A percentile compares a stretch with the other conserved stretches of the same genome.
Conservation (phyloP, 345 rosid genomes). For the Pugionium cornutum region DNA sequence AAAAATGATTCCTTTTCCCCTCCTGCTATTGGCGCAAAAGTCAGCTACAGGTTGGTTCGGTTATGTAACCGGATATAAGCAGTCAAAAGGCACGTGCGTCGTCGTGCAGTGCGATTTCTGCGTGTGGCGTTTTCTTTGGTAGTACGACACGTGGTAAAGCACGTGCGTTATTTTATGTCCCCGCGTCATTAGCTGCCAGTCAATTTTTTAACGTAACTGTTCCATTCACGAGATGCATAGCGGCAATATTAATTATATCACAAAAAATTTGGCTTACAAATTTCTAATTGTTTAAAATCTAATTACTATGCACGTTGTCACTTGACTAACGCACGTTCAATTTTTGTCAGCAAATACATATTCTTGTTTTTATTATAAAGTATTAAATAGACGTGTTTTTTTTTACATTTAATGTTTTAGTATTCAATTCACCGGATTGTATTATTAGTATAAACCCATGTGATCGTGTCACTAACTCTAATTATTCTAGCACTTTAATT, state of each 20-base stretch:
- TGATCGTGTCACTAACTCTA: slow-evolving; percentile 24
- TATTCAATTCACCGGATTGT: too few species aligned
- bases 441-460: slow-evolving; percentile 17
- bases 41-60: slow-evolving; percentile 27
- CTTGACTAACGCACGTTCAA: too few species aligned
- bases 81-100: slow-evolving; percentile 47
- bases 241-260: slow-evolving; percentile 13
- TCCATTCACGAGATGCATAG: slow-evolving; percentile 32
- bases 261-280: too few species aligned
- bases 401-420: too few species aligned
- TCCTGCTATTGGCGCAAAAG: slow-evolving; percentile 27
- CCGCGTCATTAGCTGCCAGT: slow-evolving; percentile 20
- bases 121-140: slow-evolving; percentile 20
- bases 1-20: slow-evolving; percentile 29
- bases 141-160: slow-evolving; percentile 5
- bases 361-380: too few species aligned
- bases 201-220: slow-evolving; percentile 20
- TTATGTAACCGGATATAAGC: slow-evolving; percentile 32
- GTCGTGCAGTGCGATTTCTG: slow-evolving; percentile 17
- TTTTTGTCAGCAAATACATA: too few species aligned
- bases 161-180: slow-evolving; percentile 26
- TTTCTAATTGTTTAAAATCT: too few species aligned
- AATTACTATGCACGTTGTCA: too few species aligned
- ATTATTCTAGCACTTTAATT: neutral
- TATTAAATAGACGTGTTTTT: too few species aligned